phyloP scores from a whole-genome alignment of 2,329 filamentous ascomycete genomes.

The Fusarium buharicum region DNA sequence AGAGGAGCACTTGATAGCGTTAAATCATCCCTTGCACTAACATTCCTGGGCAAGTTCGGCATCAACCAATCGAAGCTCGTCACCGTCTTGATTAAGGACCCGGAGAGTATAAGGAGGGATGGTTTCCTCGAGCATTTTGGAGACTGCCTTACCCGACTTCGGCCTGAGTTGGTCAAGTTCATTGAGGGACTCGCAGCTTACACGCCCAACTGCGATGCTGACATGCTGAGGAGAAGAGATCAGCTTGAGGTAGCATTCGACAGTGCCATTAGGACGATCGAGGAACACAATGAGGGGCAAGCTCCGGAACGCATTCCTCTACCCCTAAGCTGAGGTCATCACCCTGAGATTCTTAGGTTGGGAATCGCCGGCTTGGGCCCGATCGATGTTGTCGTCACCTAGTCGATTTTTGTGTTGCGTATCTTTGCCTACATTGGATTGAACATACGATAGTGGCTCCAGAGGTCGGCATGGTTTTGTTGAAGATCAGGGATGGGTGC shows the following conservation, averaged over 20 bases:
- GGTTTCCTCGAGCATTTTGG: conserved; percentile 24
- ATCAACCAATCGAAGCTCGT: conserved; percentile 22
- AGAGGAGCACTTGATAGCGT: background rate
- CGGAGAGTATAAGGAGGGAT: conserved; percentile 6
- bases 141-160: conserved; percentile 20
- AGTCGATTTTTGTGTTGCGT: background rate
- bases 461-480: background rate
- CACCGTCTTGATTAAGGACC: conserved; percentile 3
- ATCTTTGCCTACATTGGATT: conserved; percentile 3
- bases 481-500: conserved; percentile 19
- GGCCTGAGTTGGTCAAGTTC: conserved; percentile 7
- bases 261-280: conserved; percentile 5
- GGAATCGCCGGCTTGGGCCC: background rate
- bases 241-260: conserved; percentile 15
- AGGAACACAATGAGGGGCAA: background rate
- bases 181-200: conserved; percentile 14
- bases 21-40: background rate
- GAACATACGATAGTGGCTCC: conserved; percentile 8
- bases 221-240: conserved; percentile 25
- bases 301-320: conserved; percentile 20
- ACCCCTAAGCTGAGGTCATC: conserved; percentile 21
- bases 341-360: background rate
- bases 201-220: conserved; percentile 4
- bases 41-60: conserved; percentile 15
- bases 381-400: conserved; percentile 7